These are phyloP conservation scores for Vinca minor DNA, from an alignment of 257 asterid genomes.

Conservation along the genomic window DNA sequence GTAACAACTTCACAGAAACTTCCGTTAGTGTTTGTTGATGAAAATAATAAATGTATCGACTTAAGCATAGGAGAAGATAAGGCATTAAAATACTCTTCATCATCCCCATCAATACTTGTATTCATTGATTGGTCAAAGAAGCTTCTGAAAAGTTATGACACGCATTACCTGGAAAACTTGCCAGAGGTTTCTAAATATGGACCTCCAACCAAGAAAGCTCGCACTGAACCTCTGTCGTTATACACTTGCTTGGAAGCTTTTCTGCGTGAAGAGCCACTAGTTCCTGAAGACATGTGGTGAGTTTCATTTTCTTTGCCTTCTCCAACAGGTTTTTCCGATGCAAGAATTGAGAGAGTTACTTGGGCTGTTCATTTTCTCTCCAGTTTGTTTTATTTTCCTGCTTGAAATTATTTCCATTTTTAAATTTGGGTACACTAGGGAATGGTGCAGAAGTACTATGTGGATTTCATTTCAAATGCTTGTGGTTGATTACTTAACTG, in stretches of 20 bases:
- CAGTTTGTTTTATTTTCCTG: neutral
- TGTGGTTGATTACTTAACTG: conserved; percentile 7
- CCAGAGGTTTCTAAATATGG: conserved; percentile 82
- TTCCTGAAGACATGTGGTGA: conserved; percentile 99
- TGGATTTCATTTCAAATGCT: neutral
- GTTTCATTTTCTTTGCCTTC: conserved; percentile 22
- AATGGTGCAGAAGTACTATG: neutral
- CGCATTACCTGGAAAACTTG: conserved; percentile 69
- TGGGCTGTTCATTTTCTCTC: conserved; percentile 10
- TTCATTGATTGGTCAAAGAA: conserved; percentile 97
- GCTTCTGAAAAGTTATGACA: conserved; percentile 79
- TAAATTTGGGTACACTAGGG: too few relatives aligned
- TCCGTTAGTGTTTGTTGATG: conserved; percentile 92
- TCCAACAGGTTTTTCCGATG: neutral
- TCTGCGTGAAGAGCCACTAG: conserved; percentile 96
- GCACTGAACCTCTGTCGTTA: conserved; percentile 87
- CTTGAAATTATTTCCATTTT: neutral
- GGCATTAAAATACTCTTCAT: conserved; percentile 73
- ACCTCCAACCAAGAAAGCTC: conserved; percentile 80
- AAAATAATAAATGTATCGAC: conserved; percentile 89
- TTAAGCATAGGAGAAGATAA: conserved; percentile 78
- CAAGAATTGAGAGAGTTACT: neutral
- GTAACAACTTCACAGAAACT: conserved; percentile 47
- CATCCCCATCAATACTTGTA: conserved; percentile 85
- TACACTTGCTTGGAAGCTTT: conserved; percentile 98